phyloP scores from a whole-genome alignment of 768 basidiomycete species.

The Boletus barrowsii region DNA sequence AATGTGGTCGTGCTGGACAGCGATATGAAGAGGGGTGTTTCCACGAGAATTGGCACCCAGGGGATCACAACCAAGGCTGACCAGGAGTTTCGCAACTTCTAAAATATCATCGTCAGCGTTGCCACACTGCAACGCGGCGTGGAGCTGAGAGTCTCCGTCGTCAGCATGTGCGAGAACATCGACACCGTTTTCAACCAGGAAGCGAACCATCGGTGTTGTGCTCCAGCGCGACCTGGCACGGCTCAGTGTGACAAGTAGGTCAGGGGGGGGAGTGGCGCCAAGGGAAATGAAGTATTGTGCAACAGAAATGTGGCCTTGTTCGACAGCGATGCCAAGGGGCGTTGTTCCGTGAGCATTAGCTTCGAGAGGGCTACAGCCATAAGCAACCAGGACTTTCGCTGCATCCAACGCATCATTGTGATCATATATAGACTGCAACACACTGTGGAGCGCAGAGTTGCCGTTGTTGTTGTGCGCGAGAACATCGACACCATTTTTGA shows the following conservation, averaged over 20 bases:
- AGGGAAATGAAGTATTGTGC: not conserved
- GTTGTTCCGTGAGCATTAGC: not conserved
- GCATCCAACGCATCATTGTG: not conserved
- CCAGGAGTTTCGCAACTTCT: not conserved
- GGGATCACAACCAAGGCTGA: not conserved
- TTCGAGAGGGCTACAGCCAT: not conserved
- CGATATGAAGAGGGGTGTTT: not conserved
- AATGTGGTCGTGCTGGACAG: not conserved
- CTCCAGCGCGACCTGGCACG: not conserved
- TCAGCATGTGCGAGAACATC: not conserved
- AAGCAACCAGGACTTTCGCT: not conserved
- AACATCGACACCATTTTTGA: not conserved
- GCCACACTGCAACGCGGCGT: not conserved
- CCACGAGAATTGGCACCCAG: not conserved
- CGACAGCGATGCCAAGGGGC: not conserved
- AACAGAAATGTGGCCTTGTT: not conserved
- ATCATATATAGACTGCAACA: not conserved
- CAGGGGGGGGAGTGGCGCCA: not conserved
- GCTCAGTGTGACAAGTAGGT: not conserved
- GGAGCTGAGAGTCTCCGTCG: not conserved
- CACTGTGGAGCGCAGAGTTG: not conserved
- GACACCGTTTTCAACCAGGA: not conserved
- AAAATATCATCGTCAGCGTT: not conserved
- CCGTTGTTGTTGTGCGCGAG: not conserved
- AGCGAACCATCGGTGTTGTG: not conserved